A percentile compares a stretch with the other conserved stretches of the same genome.
These are phyloP conservation scores for Pulveroboletus sp. DNA, from an alignment of 768 basidiomycete genomes.

Conservation along the genomic window DNA sequence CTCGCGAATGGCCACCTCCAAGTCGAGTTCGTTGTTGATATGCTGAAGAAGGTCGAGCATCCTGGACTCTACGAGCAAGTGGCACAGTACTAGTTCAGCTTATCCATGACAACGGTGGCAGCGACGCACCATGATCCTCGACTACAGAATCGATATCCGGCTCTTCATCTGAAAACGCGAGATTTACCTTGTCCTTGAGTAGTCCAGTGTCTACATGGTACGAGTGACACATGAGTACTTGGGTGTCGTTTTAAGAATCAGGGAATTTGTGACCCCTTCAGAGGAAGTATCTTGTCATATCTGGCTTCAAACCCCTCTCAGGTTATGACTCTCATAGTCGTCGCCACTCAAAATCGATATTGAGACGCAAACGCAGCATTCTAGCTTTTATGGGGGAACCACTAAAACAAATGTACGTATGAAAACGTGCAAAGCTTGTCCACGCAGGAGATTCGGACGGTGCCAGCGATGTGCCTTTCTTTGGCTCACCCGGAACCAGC, in stretches of 20 bases:
- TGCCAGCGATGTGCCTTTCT: too few relatives aligned
- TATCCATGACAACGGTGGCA: not conserved
- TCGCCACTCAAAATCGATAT: too few relatives aligned
- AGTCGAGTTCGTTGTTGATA: conserved; percentile 38
- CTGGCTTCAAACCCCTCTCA: not conserved
- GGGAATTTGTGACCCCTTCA: not conserved
- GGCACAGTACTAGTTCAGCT: not conserved
- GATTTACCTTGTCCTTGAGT: conserved; percentile 9
- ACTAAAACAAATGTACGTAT: not conserved
- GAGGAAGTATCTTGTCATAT: not conserved
- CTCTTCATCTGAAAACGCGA: conserved; percentile 10
- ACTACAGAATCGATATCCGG: conserved; percentile 5
- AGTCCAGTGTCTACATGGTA: conserved; percentile 13
- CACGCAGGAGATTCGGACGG: not conserved
- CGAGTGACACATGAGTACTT: conserved; percentile 21
- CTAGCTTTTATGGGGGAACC: not conserved
- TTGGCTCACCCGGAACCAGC: conserved; percentile 33
- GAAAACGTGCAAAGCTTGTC: not conserved
- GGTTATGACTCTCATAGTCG: too few relatives aligned
- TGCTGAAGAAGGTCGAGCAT: conserved; percentile 12
- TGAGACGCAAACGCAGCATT: too few relatives aligned
- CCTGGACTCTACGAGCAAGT: conserved; percentile 10
- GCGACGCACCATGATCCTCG: conserved; percentile 18
- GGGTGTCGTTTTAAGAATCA: not conserved
- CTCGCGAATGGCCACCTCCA: conserved; percentile 43